A percentile compares a stretch with the other conserved stretches of the same genome.
phyloP scores from a whole-genome alignment of 805 yeast genomes.

The Spathaspora gorwiae region DNA sequence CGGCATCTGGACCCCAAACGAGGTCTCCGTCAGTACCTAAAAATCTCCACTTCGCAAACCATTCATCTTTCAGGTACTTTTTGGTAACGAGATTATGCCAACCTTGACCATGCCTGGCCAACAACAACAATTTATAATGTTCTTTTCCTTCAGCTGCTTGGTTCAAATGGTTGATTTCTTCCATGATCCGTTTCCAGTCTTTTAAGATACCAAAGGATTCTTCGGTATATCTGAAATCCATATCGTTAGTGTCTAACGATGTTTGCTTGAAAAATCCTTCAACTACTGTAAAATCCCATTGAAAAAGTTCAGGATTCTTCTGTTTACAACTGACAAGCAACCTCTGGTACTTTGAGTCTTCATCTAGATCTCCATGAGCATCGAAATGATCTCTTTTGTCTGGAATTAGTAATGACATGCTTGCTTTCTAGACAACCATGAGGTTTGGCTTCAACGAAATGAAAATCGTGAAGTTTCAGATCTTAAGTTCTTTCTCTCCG shows the following conservation, averaged over 20 bases:
- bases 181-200: constrained; percentile 33
- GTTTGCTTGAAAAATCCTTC: constrained; percentile 46
- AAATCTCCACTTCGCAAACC: constrained; percentile 52
- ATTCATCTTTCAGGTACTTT: constrained; percentile 46
- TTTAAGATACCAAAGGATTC: constrained; percentile 40
- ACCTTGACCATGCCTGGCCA: constrained; percentile 68
- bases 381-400: constrained; percentile 20
- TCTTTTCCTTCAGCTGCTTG: constrained; percentile 24
- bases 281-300: constrained; percentile 41
- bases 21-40: constrained; percentile 49
- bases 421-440: too few relatives aligned
- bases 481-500: too few relatives aligned
- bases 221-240: constrained; percentile 32
- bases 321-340: constrained; percentile 4
- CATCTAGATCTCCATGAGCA: constrained; percentile 21
- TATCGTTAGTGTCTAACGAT: constrained; percentile 36
- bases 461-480: too few relatives aligned
- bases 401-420: constrained; percentile 21
- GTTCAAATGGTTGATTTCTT: constrained; percentile 29
- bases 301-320: constrained; percentile 17
- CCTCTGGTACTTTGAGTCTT: constrained; percentile 14
- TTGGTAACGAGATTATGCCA: constrained; percentile 51
- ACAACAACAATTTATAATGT: constrained; percentile 42
- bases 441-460: too few relatives aligned
- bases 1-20: constrained; percentile 56